Evolutionary conservation across 2,329 filamentous ascomycete genomes (phyloP), one percentile per base, ranked within the genome.

Genomic region (Claviceps arundinis): DNA sequence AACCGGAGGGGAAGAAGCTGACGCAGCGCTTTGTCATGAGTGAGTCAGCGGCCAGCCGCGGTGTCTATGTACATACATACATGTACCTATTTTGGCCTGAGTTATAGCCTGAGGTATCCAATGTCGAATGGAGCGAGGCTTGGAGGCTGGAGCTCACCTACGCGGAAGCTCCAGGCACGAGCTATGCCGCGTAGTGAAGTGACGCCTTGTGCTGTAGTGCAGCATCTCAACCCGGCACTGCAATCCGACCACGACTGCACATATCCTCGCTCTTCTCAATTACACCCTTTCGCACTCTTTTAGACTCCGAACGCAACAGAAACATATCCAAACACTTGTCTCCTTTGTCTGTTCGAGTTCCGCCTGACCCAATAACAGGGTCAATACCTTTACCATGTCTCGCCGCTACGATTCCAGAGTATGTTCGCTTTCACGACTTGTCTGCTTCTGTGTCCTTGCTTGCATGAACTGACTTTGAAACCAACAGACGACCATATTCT

Each of bases 381-480:
- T 51, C 49, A 19, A 30, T 48, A 44, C 38, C 43, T 5, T 46
- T 38, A 43, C 62, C 71, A 96, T 96, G 90, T 95, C 90, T 71
- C 86, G 90, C 75, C 85, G 90, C 77, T 96, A 96, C 76, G 90
- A 96, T 83, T 95, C 90, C 65, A 82, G 90, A 76, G 90, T 95
- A 78, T 70, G 84, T 6, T 73, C 26, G 30, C 40, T 37, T 69
- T 60, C 57, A 56, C 63, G 47, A 30, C 9, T 11, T 34, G 9
- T 34, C 30, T 51, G 5, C 48, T 19, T 47, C 37, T 34, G 9
- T 24, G 37, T 37, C 14, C 9, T 37, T 47, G 42, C 46, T 51
- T 34, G 44, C 43, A 47, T 38, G 43, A 44, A 17, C 53, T 55
- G 37, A 52, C 34, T 34, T 4, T 47, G 22, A 24, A 9, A 3